Base-by-base conservation (phyloP, 2,329 filamentous ascomycete genomes). In the Acrocalymma vagum region DNA sequence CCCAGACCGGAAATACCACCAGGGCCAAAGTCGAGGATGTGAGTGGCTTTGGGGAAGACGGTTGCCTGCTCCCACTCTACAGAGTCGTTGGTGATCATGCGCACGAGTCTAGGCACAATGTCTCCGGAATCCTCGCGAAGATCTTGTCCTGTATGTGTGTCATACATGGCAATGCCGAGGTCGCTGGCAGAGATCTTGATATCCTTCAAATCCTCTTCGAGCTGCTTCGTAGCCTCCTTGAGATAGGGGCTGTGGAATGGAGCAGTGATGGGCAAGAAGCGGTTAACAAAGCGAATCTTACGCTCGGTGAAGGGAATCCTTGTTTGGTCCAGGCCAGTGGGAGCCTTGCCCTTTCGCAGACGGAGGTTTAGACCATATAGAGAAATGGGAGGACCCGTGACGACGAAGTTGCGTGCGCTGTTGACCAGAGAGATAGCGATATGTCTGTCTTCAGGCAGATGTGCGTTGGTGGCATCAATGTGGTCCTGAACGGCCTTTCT, bases 171-270 rank as follows among this genome's bases (percentile, higher is more conserved):
- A 40, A 96, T 93, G 22, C 81, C 87, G 13, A 99, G 80, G 23
- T 83, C 81, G 40, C 82, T 81, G 40, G 84, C 82, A 38, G 89
- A 81, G 40, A 97, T 93, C 38, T 80, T 76, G 53, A 97, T 78
- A 54, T 92, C 82, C 70, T 90, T 90, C 48, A 99, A 79, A 66
- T 99, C 95, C 59, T 93, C 85, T 39, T 92, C 83, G 48, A 99
- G 90, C 58, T 91, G 80, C 45, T 85, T 81, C 17, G 88, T 90
- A 2, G 94, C 93, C 54, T 91, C 85, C 16, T 81, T 78, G 11
- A 99, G 84, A 67, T 97, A 96, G 47, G 90, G 87, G 80, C 94
- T 99, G 79, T 99, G 94, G 81, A 99, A 99, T 4, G 94, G 95
- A 8, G 94, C 91, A 1, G 93, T 96, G 70, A 99, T 99, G 30